Evolutionary conservation across 305 asterid species (phyloP).

Genomic region (Solanum hybrid): DNA sequence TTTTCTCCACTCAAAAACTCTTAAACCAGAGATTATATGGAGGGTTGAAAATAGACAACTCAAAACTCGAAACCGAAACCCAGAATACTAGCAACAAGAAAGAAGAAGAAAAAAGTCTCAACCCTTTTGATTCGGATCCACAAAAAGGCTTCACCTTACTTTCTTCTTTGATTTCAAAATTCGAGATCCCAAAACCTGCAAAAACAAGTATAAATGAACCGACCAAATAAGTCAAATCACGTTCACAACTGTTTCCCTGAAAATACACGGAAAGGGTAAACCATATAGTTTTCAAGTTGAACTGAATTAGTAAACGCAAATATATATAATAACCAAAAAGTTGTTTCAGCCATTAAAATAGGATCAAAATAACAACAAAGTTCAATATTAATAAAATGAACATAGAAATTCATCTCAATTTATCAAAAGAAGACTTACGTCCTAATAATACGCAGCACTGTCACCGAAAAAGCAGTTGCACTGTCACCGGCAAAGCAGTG

Average conservation of each 20-base stretch:
- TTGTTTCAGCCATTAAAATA: slow-evolving; percentile 31
- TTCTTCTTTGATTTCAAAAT: slow-evolving; percentile 16
- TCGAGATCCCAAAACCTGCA: slow-evolving; percentile 37
- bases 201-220: slow-evolving; percentile 18
- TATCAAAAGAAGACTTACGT: slow-evolving; percentile 1
- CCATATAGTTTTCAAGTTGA: neutral
- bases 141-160: slow-evolving; percentile 16
- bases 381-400: slow-evolving; percentile 10
- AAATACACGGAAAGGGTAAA: slow-evolving; percentile 6
- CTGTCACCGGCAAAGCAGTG: neutral
- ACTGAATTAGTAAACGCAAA: slow-evolving; percentile 3
- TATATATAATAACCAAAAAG: neutral
- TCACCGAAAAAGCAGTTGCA: neutral
- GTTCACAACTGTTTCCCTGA: slow-evolving; percentile 2
- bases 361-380: slow-evolving; percentile 36
- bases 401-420: neutral
- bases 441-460: neutral
- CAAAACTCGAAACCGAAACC: neutral
- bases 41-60: neutral
- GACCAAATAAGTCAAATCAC: slow-evolving; percentile 31
- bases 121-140: slow-evolving; percentile 25
- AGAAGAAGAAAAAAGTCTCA: neutral
- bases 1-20: neutral
- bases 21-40: neutral
- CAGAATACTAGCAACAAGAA: neutral